These are phyloP conservation scores for Xylaria digitata DNA, from an alignment of 2,329 filamentous ascomycete species.

Conservation along the genomic window DNA sequence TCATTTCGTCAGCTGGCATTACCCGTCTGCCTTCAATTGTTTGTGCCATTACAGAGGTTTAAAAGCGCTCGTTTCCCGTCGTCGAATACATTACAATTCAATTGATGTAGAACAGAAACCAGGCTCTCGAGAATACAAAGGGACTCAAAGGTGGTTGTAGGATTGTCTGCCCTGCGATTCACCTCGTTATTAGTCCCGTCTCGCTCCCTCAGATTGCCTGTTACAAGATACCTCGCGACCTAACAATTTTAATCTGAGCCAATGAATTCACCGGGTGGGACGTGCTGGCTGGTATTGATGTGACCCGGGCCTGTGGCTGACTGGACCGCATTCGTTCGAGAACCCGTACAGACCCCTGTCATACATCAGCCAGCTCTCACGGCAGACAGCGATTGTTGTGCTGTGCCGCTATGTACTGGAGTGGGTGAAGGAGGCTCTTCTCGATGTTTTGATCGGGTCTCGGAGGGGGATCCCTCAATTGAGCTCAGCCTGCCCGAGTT, in stretches of 20 bases:
- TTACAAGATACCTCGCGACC: slow-evolving; percentile 14
- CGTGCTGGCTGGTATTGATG: slow-evolving; percentile 13
- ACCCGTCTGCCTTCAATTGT: not conserved
- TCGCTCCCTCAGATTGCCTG: not conserved
- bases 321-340: slow-evolving; percentile 17
- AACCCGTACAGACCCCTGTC: slow-evolving; percentile 21
- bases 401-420: slow-evolving; percentile 1
- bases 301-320: slow-evolving; percentile 3
- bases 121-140: slow-evolving; percentile 1
- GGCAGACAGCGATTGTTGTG: not conserved
- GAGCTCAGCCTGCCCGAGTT: slow-evolving; percentile 5
- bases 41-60: not conserved
- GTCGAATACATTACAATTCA: not conserved
- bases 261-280: not conserved
- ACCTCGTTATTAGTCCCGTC: slow-evolving; percentile 1
- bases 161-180: slow-evolving; percentile 29
- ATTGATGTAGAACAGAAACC: not conserved
- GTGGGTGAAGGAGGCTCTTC: slow-evolving; percentile 17
- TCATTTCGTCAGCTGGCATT: not conserved
- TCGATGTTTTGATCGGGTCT: not conserved
- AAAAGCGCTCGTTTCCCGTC: not conserved
- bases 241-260: slow-evolving; percentile 12
- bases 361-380: slow-evolving; percentile 7
- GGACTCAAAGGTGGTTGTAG: not conserved
- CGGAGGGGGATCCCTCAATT: slow-evolving; percentile 33